A percentile compares a stretch with the other conserved stretches of the same genome.
These are phyloP conservation scores for Macaranga tanarius DNA, from an alignment of 441 rosid genomes.

Conservation along the genomic window DNA sequence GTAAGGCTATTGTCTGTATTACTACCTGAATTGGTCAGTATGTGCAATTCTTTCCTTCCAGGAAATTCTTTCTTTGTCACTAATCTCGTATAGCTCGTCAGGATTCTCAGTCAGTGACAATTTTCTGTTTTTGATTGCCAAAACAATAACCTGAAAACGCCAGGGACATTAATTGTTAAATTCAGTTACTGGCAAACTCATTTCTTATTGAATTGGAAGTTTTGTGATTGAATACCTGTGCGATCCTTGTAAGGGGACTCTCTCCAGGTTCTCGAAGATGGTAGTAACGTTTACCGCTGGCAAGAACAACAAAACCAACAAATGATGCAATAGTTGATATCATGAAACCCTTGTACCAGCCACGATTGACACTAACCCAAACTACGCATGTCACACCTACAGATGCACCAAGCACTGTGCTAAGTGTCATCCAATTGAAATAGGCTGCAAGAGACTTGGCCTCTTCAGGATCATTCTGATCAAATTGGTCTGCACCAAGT, in stretches of 20 bases:
- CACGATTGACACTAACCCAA: conserved; percentile 32
- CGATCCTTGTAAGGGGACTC: conserved; percentile 39
- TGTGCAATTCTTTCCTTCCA: conserved; percentile 32
- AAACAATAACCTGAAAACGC: conserved; percentile 32
- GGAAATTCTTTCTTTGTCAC: conserved; percentile 24
- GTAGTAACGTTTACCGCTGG: conserved; percentile 46
- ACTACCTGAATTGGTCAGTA: conserved; percentile 51
- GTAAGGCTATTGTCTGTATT: not conserved
- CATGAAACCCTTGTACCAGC: conserved; percentile 53
- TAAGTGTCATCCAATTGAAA: conserved; percentile 43
- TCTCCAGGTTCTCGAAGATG: conserved; percentile 29
- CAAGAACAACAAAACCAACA: conserved; percentile 36
- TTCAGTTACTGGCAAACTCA: too few species aligned
- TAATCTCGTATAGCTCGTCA: conserved; percentile 38
- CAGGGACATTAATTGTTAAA: not conserved
- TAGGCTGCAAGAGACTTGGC: conserved; percentile 42
- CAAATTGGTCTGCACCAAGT: conserved; percentile 58
- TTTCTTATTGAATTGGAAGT: too few species aligned
- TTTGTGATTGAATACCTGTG: conserved; percentile 25
- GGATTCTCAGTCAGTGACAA: conserved; percentile 36
- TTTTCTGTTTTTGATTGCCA: conserved; percentile 42
- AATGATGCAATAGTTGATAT: conserved; percentile 34
- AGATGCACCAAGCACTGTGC: conserved; percentile 36
- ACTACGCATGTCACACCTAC: conserved; percentile 55
- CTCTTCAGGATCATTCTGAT: conserved; percentile 41